Evolutionary conservation across 2,329 filamentous ascomycete genomes (phyloP).

Genomic region (Talaromyces sp.): DNA sequence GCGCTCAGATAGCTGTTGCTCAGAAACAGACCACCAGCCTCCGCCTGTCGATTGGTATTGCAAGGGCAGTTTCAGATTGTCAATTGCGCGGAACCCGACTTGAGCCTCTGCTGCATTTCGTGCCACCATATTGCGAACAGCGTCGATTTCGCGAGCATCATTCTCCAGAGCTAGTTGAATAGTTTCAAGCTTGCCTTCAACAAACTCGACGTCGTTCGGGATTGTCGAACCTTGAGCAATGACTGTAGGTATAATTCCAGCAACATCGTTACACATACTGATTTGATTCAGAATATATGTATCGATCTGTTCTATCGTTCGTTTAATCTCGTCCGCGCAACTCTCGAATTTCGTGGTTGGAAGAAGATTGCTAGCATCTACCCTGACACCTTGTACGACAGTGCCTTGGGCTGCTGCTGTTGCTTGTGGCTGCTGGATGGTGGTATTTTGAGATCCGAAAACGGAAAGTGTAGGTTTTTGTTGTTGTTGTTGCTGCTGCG

Average conservation of each 20-base stretch:
- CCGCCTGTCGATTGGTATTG: conserved; percentile 55
- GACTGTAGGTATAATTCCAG: conserved; percentile 65
- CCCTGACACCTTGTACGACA: conserved; percentile 66
- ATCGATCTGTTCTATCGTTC: conserved; percentile 74
- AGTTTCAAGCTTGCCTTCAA: conserved; percentile 59
- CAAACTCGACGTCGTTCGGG: conserved; percentile 62
- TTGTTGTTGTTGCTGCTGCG: conserved; percentile 46
- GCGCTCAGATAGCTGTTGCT: conserved; percentile 39
- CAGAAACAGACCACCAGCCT: conserved; percentile 40
- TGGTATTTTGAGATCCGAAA: conserved; percentile 36
- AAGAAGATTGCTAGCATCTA: conserved; percentile 74
- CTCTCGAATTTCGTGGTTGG: conserved; percentile 91
- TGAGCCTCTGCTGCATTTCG: conserved; percentile 68
- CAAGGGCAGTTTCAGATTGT: conserved; percentile 68
- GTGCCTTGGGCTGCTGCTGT: conserved; percentile 32
- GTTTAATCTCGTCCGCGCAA: conserved; percentile 76
- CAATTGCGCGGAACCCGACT: conserved; percentile 68
- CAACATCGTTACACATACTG: conserved; percentile 67
- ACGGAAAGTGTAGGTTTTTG: conserved; percentile 46
- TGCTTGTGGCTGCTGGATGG: conserved; percentile 31
- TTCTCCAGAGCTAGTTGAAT: conserved; percentile 62
- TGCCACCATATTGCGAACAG: conserved; percentile 56
- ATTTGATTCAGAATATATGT: conserved; percentile 77
- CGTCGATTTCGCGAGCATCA: conserved; percentile 59
- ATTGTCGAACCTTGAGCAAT: conserved; percentile 63